phyloP scores from a whole-genome alignment of 768 basidiomycete species.

The Phlebiopsis flavidoalba region DNA sequence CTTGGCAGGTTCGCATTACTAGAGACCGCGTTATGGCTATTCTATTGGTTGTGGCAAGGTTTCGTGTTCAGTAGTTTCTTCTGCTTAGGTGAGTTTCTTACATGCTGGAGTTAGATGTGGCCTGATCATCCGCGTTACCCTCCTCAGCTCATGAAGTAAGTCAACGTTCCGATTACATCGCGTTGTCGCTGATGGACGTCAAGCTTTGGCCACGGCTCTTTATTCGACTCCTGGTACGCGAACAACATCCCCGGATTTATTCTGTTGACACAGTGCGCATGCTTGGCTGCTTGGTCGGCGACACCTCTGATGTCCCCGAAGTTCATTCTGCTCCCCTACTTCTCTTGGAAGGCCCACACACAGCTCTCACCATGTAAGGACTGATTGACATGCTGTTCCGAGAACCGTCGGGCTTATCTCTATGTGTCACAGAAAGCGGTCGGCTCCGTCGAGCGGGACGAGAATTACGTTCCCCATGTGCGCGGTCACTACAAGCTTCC shows the following conservation, averaged over 20 bases:
- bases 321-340: slow-evolving; percentile 26
- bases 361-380: slow-evolving; percentile 25
- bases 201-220: slow-evolving; percentile 26
- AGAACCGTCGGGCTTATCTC: not conserved
- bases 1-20: slow-evolving; percentile 27
- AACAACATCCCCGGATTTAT: slow-evolving; percentile 26
- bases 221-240: slow-evolving; percentile 19
- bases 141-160: slow-evolving; percentile 9
- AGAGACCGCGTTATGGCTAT: slow-evolving; percentile 35
- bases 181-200: not conserved
- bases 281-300: not conserved
- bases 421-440: slow-evolving; percentile 20
- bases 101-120: no score
- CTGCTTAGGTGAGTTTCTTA: slow-evolving; percentile 36
- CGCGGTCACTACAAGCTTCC: slow-evolving; percentile 23
- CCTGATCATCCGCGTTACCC: not conserved
- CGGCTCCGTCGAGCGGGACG: slow-evolving; percentile 25
- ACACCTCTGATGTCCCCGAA: slow-evolving; percentile 1
- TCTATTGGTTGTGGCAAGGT: slow-evolving; percentile 49
- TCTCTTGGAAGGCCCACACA: slow-evolving; percentile 27
- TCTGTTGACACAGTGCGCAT: slow-evolving; percentile 23
- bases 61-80: slow-evolving; percentile 48
- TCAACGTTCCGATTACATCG: no score
- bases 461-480: slow-evolving; percentile 26
- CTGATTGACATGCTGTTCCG: not conserved